phyloP scores from a whole-genome alignment of 2,329 filamentous ascomycete genomes.

The Nothomitra cinnamomea region DNA sequence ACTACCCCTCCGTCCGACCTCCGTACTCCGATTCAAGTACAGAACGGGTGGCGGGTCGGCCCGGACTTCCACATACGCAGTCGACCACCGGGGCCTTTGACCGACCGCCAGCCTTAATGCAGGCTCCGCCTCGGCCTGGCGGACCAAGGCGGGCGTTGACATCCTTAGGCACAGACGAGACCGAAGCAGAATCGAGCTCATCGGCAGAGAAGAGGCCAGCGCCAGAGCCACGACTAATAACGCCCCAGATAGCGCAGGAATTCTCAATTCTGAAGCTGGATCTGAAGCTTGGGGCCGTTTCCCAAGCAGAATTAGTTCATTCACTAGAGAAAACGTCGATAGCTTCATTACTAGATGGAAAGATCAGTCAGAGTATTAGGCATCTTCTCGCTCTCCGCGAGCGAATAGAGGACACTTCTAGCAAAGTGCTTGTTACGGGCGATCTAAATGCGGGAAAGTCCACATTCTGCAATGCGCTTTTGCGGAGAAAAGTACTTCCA shows the following conservation, averaged over 20 bases:
- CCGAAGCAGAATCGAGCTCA: slow-evolving; percentile 55
- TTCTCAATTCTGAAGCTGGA: slow-evolving; percentile 93
- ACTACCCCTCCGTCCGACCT: slow-evolving; percentile 74
- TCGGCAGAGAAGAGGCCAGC: slow-evolving; percentile 42
- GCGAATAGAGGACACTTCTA: slow-evolving; percentile 90
- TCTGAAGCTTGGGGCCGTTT: slow-evolving; percentile 70
- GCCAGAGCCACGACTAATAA: slow-evolving; percentile 64
- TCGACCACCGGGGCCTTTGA: slow-evolving; percentile 35
- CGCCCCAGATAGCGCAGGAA: slow-evolving; percentile 84
- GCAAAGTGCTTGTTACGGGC: slow-evolving; percentile 90
- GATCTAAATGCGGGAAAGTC: slow-evolving; percentile 97
- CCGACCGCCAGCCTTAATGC: slow-evolving; percentile 21
- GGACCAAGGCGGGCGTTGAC: slow-evolving; percentile 55
- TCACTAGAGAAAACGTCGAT: slow-evolving; percentile 86
- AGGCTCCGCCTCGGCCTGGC: slow-evolving; percentile 29
- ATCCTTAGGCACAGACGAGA: slow-evolving; percentile 39
- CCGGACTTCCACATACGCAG: slow-evolving; percentile 45
- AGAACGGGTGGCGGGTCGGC: slow-evolving; percentile 36
- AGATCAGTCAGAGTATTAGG: slow-evolving; percentile 84
- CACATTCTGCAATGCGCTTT: slow-evolving; percentile 93
- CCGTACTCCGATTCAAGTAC: slow-evolving; percentile 25
- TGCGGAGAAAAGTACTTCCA: slow-evolving; percentile 80
- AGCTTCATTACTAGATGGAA: slow-evolving; percentile 77
- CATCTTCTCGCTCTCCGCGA: slow-evolving; percentile 77
- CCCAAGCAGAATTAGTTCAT: slow-evolving; percentile 82